Base-by-base conservation (phyloP, 2,329 filamentous ascomycete genomes). In the Ilyonectria sp. region DNA sequence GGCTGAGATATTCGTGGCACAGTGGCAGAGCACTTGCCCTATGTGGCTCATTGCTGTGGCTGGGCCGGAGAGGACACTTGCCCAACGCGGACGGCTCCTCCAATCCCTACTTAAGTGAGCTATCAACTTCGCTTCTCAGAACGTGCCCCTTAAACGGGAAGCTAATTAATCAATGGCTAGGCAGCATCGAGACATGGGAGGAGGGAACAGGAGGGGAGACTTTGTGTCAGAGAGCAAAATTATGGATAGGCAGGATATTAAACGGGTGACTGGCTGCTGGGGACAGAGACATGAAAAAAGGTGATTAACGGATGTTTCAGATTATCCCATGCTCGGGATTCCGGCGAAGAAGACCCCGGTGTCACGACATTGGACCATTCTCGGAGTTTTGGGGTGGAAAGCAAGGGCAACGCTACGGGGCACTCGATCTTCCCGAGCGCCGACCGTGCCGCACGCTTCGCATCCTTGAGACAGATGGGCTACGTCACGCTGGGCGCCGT, bases 361-460 rank as follows among this genome's bases (percentile, higher is more conserved):
- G 74, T 75, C 56, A 64, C 69, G 50, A 75, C 52, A 75, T 71
- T 74, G 55, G 43, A 53, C 50, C 58, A 62, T 17, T n/a, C 15
- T 56, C 23, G 35, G 53, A 56, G 53, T 40, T 40, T 56, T 56
- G 53, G 53, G 21, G 40, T 40, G 13, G 11, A 56, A 56, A 59
- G 40, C 21, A 43, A 60, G 52, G 29, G 53, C 69, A 37, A 43
- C 66, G 62, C 69, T 69, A 60, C 71, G 69, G 71, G 60, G 58
- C 71, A 33, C 26, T 66, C 37, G 62, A 74, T 72, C 66, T 63
- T 66, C 62, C 73, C 66, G 70, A 71, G 56, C 49, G 63, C 52
- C 29, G 59, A 19, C 26, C 15, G 49, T 47, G 65, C 61, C 69
- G 63, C 43, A 17, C 46, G 56, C 58, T 63, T 61, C 54, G 43